phyloP scores from a whole-genome alignment of 108 stramenopile genomes.

The Craspedostauros australis region DNA sequence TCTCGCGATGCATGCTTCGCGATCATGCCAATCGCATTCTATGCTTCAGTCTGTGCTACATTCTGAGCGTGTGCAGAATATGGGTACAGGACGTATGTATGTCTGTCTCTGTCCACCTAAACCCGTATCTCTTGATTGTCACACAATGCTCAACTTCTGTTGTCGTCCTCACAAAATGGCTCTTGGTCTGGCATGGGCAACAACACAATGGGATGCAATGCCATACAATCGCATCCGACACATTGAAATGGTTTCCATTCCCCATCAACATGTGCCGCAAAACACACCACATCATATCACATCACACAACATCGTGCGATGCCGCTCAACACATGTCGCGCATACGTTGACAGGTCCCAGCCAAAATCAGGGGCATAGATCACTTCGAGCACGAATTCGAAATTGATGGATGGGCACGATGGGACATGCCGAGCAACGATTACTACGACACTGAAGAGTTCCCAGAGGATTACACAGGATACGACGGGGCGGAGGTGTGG shows the following conservation, averaged over 20 bases:
- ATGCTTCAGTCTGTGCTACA: too few relatives aligned
- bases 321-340: not conserved
- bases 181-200: too few relatives aligned
- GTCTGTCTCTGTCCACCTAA: too few relatives aligned
- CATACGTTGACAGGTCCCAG: constrained; percentile 60
- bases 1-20: too few relatives aligned
- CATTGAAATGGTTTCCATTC: not conserved
- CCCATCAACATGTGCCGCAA: not conserved
- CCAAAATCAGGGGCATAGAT: constrained; percentile 36
- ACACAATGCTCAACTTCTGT: too few relatives aligned
- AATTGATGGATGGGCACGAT: constrained; percentile 83
- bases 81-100: too few relatives aligned
- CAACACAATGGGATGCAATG: too few relatives aligned
- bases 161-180: too few relatives aligned
- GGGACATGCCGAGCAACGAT: constrained; percentile 89
- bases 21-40: too few relatives aligned
- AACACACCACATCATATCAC: not conserved
- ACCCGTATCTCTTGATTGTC: too few relatives aligned
- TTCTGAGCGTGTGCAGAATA: too few relatives aligned
- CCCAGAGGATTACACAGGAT: constrained; percentile 83
- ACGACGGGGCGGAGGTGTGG: constrained; percentile 83
- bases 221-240: not conserved
- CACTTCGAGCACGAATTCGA: constrained; percentile 61
- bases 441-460: constrained; percentile 79
- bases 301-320: too few relatives aligned